These are phyloP conservation scores for Microcyclospora tardicrescens DNA, from an alignment of 2,329 filamentous ascomycete species.

Conservation along the genomic window DNA sequence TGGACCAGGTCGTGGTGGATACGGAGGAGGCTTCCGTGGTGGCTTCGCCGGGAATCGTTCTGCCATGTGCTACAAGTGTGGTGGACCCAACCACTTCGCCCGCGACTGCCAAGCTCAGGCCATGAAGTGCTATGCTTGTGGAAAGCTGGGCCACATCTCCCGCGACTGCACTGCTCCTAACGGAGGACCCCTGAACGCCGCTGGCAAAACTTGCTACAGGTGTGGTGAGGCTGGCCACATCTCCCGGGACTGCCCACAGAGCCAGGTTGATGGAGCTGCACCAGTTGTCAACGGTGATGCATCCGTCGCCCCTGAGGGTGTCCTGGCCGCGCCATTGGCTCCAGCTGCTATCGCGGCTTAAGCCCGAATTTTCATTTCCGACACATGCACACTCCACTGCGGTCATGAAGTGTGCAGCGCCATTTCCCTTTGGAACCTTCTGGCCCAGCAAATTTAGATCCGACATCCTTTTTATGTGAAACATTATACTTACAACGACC, in stretches of 20 bases:
- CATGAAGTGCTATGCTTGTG: slow-evolving; percentile 97
- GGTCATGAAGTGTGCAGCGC: slow-evolving; percentile 7
- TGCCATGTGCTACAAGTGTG: slow-evolving; percentile 57
- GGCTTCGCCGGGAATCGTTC: slow-evolving; percentile 57
- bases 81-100: slow-evolving; percentile 91
- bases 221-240: slow-evolving; percentile 95
- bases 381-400: slow-evolving; percentile 4
- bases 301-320: slow-evolving; percentile 25
- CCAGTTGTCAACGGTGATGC: slow-evolving; percentile 20
- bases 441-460: slow-evolving; percentile 9
- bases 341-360: slow-evolving; percentile 35
- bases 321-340: slow-evolving; percentile 23
- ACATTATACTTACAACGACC: slow-evolving; percentile 1
- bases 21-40: slow-evolving; percentile 52
- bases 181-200: slow-evolving; percentile 86
- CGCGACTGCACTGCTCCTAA: slow-evolving; percentile 94
- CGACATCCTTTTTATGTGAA: slow-evolving; percentile 5
- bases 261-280: slow-evolving; percentile 36
- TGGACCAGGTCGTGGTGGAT: slow-evolving; percentile 55
- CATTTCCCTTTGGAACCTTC: slow-evolving; percentile 2
- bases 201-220: slow-evolving; percentile 97
- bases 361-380: slow-evolving; percentile 3
- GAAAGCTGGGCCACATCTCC: slow-evolving; percentile 88
- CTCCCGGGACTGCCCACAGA: slow-evolving; percentile 71
- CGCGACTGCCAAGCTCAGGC: slow-evolving; percentile 96